Conservation (phyloP, 306 rosid genomes). For the Carpinus viminea region DNA sequence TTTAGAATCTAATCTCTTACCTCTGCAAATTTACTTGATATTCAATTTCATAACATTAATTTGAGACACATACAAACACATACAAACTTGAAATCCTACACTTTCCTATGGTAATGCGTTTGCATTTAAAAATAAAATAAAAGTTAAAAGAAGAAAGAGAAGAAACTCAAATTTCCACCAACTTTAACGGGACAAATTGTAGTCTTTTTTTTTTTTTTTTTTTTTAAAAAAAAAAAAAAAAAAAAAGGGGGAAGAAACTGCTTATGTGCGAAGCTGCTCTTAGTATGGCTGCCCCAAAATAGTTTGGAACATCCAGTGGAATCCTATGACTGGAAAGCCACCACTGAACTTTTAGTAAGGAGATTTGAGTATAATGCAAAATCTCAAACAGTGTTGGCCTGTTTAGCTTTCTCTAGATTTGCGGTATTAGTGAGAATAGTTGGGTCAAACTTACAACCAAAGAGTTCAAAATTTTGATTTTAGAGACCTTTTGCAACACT, state of each 20-base stretch:
- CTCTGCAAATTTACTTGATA: background rate
- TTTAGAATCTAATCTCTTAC: conserved; percentile 20
- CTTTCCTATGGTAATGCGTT: conserved; percentile 19
- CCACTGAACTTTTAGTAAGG: background rate
- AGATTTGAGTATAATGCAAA: background rate
- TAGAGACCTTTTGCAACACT: background rate
- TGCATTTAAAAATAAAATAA: background rate
- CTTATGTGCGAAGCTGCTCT: background rate
- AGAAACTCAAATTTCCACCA: background rate
- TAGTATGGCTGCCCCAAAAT: background rate
- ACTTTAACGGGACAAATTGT: background rate
- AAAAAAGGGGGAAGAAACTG: background rate
- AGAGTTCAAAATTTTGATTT: background rate
- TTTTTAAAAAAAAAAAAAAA: too few species aligned
- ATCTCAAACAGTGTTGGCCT: background rate
- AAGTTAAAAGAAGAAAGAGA: background rate
- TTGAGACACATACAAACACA: background rate
- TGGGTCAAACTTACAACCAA: background rate
- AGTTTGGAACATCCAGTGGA: background rate
- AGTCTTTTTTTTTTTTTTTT: background rate
- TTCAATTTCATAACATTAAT: conserved; percentile 10
- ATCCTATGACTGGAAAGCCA: background rate
- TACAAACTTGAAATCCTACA: conserved; percentile 6
- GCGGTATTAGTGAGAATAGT: background rate
- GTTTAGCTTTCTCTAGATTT: background rate